Base-by-base conservation (phyloP, 1,284 basidiomycete species). In the Rugiboletus extremiorientalis region DNA sequence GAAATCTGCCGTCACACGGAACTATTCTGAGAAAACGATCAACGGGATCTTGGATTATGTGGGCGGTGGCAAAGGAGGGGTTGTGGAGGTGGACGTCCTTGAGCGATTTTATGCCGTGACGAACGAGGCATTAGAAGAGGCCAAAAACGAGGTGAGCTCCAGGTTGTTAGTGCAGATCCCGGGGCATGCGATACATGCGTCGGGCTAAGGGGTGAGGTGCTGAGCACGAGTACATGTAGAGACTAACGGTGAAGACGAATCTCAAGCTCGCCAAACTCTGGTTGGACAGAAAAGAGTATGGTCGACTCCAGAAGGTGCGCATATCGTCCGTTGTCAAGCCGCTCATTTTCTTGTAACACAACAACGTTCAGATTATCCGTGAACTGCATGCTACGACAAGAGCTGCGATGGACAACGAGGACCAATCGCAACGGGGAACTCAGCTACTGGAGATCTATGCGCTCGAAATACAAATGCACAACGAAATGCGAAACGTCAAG, bases 401-500 rank as follows among this genome's bases (percentile, higher is more conserved):
- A 46, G 77, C 80, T 25, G 79, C 78, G 34, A 74, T 73, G 70
- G 85, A 83, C 34, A 89, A 85, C 48, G 89, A 93, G 60, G 93
- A 95, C 67, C 91, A 95, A 67, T 92, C 92, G 12, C 89, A 91
- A 66, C 87, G 90, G 48, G 94, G 94, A 12, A 96, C 94, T 3
- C 91, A 95, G 65, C 79, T 99, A 20, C 84, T 99, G n/a, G 97
- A 99, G 75, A 93, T 99, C 47, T 98, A 98, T 69, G 96, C 97
- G 1, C 85, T 98, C 47, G 96, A 99, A 74, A 99, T 99, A 55
- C 96, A 98, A 71, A 99, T 99, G 97, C 95, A 98, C 76, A 96
- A 95, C 65, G 95, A 98, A 74, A 91, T 89, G 63, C 88, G 91
- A 67, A 97, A 99, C 72, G 91, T 88, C 76, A 95, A 96, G 77